Evolutionary conservation across 352 stramenopile species (phyloP), one percentile per base, ranked within the genome.

Genomic region (Globisporangium paroecandrum): DNA sequence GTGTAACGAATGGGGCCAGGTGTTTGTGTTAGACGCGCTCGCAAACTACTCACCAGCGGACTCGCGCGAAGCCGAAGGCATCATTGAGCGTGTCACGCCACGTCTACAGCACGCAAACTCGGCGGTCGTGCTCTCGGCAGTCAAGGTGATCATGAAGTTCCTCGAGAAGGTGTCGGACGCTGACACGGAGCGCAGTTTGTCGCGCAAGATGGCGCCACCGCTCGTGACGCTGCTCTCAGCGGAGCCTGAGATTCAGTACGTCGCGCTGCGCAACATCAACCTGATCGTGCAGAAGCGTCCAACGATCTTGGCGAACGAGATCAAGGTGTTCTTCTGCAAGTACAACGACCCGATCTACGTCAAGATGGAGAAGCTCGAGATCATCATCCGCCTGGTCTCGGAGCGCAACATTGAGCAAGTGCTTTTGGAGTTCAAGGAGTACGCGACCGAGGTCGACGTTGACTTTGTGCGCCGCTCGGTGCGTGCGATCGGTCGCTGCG

Each of bases 281-380:
- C 75, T 99, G 20, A 99, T 99, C 76, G 98, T 99, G 32, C 97
- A 99, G 74, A 99, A 99, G 78, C 85, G 95, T 9, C 96, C 97
- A 12, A 83, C 81, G 24, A 99, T 99, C 68, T 77, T 99, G 15
- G 90, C 98, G 64, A 98, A 98, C 69, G 90, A 97, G 78, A 97
- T 97, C 66, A 97, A 97, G 76, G 89, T 96, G 9, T 93, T 99
- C 80, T 99, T 99, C 72, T 99, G 97, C 91, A 99, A 99, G 83
- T 99, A 99, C 89, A 99, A 99, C 83, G 98, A 99, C 82, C 98
- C 98, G 59, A 94, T 95, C 68, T 95, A 95, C 74, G 87, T 95
- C 66, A 95, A 95, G 83, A 99, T 99, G 97, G 97, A 99, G 77
- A 99, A 99, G 77, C 85, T 99, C 13, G 97, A 99, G 77, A 99